A percentile compares a stretch with the other conserved stretches of the same genome.
Evolutionary conservation across 2,329 filamentous ascomycete species (phyloP).

Genomic region (Trichoderma sp.): DNA sequence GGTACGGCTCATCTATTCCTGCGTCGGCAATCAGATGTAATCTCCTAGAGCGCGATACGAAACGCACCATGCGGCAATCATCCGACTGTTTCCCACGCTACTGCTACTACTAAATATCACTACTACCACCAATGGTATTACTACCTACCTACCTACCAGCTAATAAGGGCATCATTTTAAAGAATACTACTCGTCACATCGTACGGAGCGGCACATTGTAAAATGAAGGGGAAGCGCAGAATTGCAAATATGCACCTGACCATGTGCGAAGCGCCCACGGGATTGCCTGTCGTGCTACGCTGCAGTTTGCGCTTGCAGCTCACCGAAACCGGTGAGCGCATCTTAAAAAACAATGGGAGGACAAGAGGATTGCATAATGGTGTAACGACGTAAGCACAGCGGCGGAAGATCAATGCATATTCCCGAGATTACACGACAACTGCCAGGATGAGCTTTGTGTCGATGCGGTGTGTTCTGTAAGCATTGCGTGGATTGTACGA

Average conservation of each 20-base stretch:
- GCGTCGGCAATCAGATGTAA: constrained; percentile 19
- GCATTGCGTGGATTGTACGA: neutral
- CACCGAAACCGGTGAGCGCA: constrained; percentile 19
- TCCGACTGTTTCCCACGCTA: constrained; percentile 7
- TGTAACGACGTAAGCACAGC: neutral
- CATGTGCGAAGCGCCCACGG: neutral
- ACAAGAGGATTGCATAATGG: neutral
- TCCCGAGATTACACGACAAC: constrained; percentile 11
- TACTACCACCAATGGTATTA: neutral
- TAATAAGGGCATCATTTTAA: neutral
- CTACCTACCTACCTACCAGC: neutral
- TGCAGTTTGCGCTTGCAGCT: constrained; percentile 14
- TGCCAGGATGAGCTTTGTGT: constrained; percentile 7
- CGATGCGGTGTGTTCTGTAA: neutral
- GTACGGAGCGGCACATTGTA: neutral
- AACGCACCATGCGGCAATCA: constrained; percentile 16
- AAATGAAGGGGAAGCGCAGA: constrained; percentile 9
- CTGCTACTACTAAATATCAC: neutral
- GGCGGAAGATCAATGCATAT: constrained; percentile 3
- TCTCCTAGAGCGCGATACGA: constrained; percentile 14
- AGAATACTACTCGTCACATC: neutral
- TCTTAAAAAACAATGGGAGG: neutral
- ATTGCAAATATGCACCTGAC: constrained; percentile 21
- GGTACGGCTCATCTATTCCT: constrained; percentile 11
- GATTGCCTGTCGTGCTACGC: constrained; percentile 23